These are phyloP conservation scores for Inga leiocalycina DNA, from an alignment of 306 rosid species.

Conservation along the genomic window DNA sequence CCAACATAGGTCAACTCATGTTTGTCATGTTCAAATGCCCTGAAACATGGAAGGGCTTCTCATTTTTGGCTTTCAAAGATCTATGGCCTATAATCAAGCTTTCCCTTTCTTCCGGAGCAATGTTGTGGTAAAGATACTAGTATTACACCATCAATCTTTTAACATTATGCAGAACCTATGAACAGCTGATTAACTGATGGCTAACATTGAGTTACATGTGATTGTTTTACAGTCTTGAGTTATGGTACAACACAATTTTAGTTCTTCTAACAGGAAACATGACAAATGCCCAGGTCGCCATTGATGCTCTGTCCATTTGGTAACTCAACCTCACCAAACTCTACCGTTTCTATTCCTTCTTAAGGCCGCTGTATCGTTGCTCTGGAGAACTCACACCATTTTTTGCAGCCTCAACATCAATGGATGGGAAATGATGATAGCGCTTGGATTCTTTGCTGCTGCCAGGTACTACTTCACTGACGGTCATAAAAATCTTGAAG, in stretches of 20 bases:
- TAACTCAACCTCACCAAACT: slow-evolving; percentile 11
- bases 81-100: slow-evolving; percentile 51
- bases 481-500: background rate
- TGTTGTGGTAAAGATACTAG: slow-evolving; percentile 45
- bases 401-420: slow-evolving; percentile 48
- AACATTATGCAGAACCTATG: background rate
- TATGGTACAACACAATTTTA: slow-evolving; percentile 50
- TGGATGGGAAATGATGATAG: slow-evolving; percentile 58
- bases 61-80: slow-evolving; percentile 46
- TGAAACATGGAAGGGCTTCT: slow-evolving; percentile 55
- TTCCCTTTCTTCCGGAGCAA: slow-evolving; percentile 50
- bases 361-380: background rate
- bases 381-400: background rate
- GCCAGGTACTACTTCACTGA: slow-evolving; percentile 38
- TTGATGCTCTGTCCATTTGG: slow-evolving; percentile 57
- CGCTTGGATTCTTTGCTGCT: slow-evolving; percentile 50
- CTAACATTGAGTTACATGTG: background rate
- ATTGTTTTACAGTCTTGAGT: slow-evolving; percentile 45
- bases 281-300: slow-evolving; percentile 39
- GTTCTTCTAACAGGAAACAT: slow-evolving; percentile 48
- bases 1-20: slow-evolving; percentile 47
- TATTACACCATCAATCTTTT: background rate
- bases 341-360: background rate
- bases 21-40: slow-evolving; percentile 42
- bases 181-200: background rate